phyloP scores from a whole-genome alignment of 164 flowering plant species.

The Chimonanthus praecox region DNA sequence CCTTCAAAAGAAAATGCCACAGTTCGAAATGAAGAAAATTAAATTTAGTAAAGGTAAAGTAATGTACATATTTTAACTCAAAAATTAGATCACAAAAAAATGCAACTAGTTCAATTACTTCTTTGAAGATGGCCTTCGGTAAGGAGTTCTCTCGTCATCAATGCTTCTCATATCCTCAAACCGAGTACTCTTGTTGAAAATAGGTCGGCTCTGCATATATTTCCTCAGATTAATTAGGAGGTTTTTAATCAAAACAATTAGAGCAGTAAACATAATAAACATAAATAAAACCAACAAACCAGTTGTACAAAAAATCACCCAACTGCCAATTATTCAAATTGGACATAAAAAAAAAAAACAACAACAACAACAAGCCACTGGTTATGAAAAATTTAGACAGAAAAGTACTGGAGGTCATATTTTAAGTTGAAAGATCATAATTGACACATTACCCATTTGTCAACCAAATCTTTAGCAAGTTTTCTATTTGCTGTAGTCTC shows the following conservation, averaged over 20 bases:
- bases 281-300: background rate
- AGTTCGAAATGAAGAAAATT: background rate
- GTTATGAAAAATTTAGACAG: background rate
- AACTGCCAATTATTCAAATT: background rate
- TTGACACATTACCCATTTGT: slow-evolving; percentile 83
- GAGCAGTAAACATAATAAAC: background rate
- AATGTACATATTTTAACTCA: background rate
- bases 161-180: slow-evolving; percentile 83
- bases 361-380: background rate
- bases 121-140: slow-evolving; percentile 55
- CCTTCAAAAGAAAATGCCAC: slow-evolving; percentile 29
- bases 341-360: background rate
- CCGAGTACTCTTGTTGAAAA: slow-evolving; percentile 93
- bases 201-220: slow-evolving; percentile 84
- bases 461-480: slow-evolving; percentile 95
- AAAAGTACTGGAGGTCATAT: background rate
- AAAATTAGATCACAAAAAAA: background rate
- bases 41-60: background rate
- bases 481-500: slow-evolving; percentile 84
- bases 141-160: slow-evolving; percentile 71
- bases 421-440: background rate
- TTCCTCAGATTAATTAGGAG: background rate
- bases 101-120: slow-evolving; percentile 36
- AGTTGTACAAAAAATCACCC: background rate
- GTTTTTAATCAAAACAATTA: background rate